Percentiles rank a stretch among this genome's conserved stretches.
Conservation (phyloP, 1,284 basidiomycete species). For the Moniliophthora roreri region DNA sequence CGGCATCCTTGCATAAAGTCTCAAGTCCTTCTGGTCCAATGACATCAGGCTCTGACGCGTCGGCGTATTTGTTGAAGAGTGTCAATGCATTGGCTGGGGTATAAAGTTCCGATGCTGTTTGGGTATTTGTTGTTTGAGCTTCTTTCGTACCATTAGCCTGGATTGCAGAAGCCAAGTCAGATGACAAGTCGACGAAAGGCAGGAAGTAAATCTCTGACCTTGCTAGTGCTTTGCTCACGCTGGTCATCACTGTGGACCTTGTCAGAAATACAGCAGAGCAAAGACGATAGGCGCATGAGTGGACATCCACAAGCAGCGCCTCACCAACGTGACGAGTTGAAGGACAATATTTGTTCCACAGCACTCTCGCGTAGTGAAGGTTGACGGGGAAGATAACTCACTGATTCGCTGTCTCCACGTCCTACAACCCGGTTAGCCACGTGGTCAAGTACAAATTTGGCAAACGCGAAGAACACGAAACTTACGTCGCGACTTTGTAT, state of each 20-base stretch:
- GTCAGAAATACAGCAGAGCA: slow-evolving; percentile 56
- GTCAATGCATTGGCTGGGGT: slow-evolving; percentile 44
- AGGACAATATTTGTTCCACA: slow-evolving; percentile 15
- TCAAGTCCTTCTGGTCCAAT: slow-evolving; percentile 72
- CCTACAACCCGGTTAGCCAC: background rate
- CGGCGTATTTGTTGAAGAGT: slow-evolving; percentile 66
- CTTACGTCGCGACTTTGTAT: slow-evolving; percentile 2
- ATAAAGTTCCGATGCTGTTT: slow-evolving; percentile 43
- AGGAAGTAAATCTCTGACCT: slow-evolving; percentile 17
- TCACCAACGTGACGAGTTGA: slow-evolving; percentile 5
- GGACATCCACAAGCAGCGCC: slow-evolving; percentile 24
- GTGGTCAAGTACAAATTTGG: background rate
- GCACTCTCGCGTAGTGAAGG: slow-evolving; percentile 15
- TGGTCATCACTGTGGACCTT: slow-evolving; percentile 46
- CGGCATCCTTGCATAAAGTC: slow-evolving; percentile 60
- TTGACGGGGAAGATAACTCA: slow-evolving; percentile 12
- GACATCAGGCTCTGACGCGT: slow-evolving; percentile 52
- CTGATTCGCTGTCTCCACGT: background rate
- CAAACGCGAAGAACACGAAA: background rate
- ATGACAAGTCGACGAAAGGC: slow-evolving; percentile 3
- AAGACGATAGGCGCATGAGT: slow-evolving; percentile 50
- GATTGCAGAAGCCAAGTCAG: slow-evolving; percentile 1
- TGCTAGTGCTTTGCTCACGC: slow-evolving; percentile 21
- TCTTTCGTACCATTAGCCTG: slow-evolving; percentile 1
- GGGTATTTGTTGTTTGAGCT: slow-evolving; percentile 12